Base-by-base conservation (phyloP, 306 rosid species). In the Cicer pinnatifidum region DNA sequence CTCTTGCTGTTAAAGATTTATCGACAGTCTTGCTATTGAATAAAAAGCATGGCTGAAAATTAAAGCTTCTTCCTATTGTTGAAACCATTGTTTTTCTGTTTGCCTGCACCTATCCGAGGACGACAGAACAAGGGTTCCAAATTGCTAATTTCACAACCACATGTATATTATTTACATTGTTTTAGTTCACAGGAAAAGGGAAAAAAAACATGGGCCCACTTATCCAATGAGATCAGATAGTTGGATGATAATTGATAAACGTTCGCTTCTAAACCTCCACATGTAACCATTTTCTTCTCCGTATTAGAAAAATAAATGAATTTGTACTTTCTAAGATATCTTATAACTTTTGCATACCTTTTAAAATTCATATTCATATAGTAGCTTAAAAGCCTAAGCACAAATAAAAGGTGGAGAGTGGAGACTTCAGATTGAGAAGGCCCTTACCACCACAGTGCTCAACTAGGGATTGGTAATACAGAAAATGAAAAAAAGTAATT, bases 31-130 rank as follows among this genome's bases (percentile, higher is more conserved):
- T 74, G 11, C 73, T 81, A 56, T 82, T 79, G 72, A 70, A 82
- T 38, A 48, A 73, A 77, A 83, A 58, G 71, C 70, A 75, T 8
- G 89, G 85, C 46, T 76, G 95, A 52, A 80, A 46, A 51, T 78
- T 85, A 76, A 86, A 75, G 75, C 79, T 75, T 83, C 87, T 85
- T 73, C 84, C 87, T 11, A 78, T 81, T 78, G 87, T 80, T 58
- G 76, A 75, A 11, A 87, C 91, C 96, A 89, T 94, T 79, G 69
- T 71, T 79, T 6, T 28, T 77, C 76, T 70, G 54, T 39, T 67
- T 80, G 67, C 74, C 79, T 41, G 37, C 47, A 73, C 40, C 67
- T 58, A 35, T 39, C 41, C 41, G 58, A 53, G 78, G 67, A 80
- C 28, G 7, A 44, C 60, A 61, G 58, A 56, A 23, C 67, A n/a